Evolutionary conservation across 257 asterid species (phyloP), one percentile per base, ranked within the genome.

Genomic region (Voacanga thouarsii): DNA sequence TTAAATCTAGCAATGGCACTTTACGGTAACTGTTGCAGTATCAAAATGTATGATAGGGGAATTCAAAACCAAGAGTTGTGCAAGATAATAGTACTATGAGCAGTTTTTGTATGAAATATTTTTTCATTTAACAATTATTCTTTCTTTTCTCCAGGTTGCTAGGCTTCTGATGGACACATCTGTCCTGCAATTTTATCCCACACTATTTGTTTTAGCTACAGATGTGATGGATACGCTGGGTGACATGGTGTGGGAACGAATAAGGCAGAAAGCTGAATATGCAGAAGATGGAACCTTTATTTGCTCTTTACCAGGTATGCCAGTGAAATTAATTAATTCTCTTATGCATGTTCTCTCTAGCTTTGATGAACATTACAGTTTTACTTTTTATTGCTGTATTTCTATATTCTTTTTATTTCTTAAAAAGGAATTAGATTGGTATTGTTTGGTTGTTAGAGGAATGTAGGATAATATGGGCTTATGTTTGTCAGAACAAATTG

Each of bases 161-260:
- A 94, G 91, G 86, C 93, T 92, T 83, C 87, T 94, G 77, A 86
- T 82, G 89, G 97, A 92, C 81, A 89, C 96, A 74, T 85, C 96
- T 39, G 82, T 80, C 43, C 65, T 83, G 81, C 96, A 89, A 77
- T 92, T 89, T 78, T 94, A 94, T 87, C 98, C 98, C 75, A 89
- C 91, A 37, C 83, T 92, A 80, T 94, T 94, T 77, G 90, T 88
- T 85, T 85, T 92, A 80, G 93, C 96, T 75, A 90, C 94, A 71
- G 98, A 94, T 78, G 85, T 90, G 78, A 82, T 94, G 89, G 97
- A 94, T 82, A 80, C 86, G 95, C 92, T 94, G 50, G 98, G 98
- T 79, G 93, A 89, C 85, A 77, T 92, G 79, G 98, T 94, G 51
- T 92, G 97, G 97, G 84, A 79, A 69, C 95, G 97, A 79, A 86